Percentiles rank a stretch among this genome's conserved stretches.
phyloP scores from a whole-genome alignment of 495 filamentous ascomycete genomes.

The Annulohypoxylon stygium region DNA sequence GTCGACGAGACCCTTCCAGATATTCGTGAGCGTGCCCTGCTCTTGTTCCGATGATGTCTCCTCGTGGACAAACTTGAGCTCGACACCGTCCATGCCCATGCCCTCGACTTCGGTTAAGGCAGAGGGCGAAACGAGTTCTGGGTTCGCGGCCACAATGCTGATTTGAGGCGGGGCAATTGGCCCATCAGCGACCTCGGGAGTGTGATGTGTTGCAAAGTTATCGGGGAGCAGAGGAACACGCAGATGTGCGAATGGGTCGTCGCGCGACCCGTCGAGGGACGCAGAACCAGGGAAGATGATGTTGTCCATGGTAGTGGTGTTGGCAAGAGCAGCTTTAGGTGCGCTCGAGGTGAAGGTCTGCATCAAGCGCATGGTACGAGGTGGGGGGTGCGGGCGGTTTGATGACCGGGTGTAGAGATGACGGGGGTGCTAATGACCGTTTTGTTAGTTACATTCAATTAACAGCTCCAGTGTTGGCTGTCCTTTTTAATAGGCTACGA shows the following conservation, averaged over 20 bases:
- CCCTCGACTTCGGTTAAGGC: constrained; percentile 61
- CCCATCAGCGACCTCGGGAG: constrained; percentile 52
- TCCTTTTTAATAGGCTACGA: neutral
- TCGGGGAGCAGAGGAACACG: constrained; percentile 63
- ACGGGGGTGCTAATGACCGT: constrained; percentile 43
- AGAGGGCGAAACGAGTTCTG: constrained; percentile 56
- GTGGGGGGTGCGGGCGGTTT: constrained; percentile 51
- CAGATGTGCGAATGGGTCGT: constrained; percentile 56
- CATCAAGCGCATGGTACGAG: constrained; percentile 60
- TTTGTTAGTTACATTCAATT: constrained; percentile 36
- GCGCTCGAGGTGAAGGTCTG: constrained; percentile 64
- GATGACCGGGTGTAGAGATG: constrained; percentile 51
- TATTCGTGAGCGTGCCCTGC: constrained; percentile 57
- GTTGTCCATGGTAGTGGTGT: constrained; percentile 55
- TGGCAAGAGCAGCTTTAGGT: constrained; percentile 39
- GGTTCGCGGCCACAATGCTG: constrained; percentile 60
- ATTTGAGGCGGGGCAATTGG: constrained; percentile 54
- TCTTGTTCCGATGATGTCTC: constrained; percentile 44
- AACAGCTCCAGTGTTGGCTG: neutral
- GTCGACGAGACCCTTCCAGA: constrained; percentile 62
- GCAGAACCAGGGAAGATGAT: constrained; percentile 55
- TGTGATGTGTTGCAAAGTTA: constrained; percentile 49
- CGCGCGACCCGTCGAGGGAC: constrained; percentile 30
- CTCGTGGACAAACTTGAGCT: constrained; percentile 60
- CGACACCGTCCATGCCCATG: constrained; percentile 62